A percentile compares a stretch with the other conserved stretches of the same genome.
phyloP scores from a whole-genome alignment of 2,329 filamentous ascomycete genomes.

The Calonectria pteridis region DNA sequence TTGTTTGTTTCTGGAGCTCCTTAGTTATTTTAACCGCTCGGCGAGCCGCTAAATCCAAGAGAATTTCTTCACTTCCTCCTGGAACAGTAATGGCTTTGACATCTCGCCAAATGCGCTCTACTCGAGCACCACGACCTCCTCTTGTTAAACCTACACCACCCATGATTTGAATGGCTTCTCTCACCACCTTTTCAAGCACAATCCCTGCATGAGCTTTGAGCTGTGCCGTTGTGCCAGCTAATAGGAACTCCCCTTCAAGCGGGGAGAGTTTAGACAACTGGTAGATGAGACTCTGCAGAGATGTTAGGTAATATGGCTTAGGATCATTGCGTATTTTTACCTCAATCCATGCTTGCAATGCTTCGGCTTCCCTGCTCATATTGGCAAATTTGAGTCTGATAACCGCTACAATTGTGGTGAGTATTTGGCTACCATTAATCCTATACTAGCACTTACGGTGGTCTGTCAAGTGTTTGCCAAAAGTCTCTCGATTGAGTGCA shows the following conservation, averaged over 20 bases:
- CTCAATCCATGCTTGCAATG: conserved; percentile 20
- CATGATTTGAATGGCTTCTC: conserved; percentile 20
- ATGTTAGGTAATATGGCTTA: background rate
- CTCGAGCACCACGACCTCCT: conserved; percentile 11
- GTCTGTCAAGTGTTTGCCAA: conserved; percentile 15
- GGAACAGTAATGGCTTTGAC: conserved; percentile 23
- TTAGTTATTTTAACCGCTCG: conserved; percentile 13
- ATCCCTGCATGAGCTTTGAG: conserved; percentile 18
- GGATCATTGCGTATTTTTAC: background rate
- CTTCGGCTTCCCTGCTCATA: conserved; percentile 20
- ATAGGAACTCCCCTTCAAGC: conserved; percentile 5
- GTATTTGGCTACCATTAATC: too few species aligned
- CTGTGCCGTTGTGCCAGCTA: conserved; percentile 22
- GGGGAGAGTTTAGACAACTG: conserved; percentile 9
- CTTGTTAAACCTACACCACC: conserved; percentile 18
- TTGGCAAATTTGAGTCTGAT: conserved; percentile 21
- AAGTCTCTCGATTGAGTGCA: conserved; percentile 20
- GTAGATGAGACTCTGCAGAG: conserved; percentile 8
- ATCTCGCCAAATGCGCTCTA: conserved; percentile 24
- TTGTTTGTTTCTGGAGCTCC: background rate
- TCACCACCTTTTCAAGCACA: conserved; percentile 15
- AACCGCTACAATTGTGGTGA: background rate
- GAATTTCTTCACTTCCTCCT: conserved; percentile 23
- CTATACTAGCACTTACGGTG: background rate
- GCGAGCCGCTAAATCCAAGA: conserved; percentile 16